Evolutionary conservation across 306 rosid species (phyloP).

Genomic region (Boehmeria nivea): DNA sequence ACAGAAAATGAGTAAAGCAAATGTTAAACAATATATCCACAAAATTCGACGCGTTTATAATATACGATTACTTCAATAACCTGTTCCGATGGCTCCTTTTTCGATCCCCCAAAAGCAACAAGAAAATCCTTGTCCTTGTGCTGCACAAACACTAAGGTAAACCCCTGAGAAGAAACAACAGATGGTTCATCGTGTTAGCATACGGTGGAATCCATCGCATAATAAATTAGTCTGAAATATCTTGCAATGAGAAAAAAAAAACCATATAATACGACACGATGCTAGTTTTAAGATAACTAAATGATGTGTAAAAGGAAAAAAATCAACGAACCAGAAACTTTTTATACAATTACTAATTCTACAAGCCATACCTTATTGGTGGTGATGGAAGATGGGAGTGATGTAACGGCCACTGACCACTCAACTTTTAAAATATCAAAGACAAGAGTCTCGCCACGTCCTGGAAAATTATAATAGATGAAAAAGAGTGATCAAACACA

Average conservation of each 20-base stretch:
- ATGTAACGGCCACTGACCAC: slow-evolving; percentile 62
- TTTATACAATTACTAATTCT: slow-evolving; percentile 14
- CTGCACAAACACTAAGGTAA: slow-evolving; percentile 75
- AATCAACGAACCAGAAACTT: slow-evolving; percentile 6
- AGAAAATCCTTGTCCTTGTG: slow-evolving; percentile 90
- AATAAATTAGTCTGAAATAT: background rate
- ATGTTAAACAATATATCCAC: background rate
- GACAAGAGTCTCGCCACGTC: slow-evolving; percentile 76
- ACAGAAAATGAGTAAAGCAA: background rate
- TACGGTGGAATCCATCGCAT: background rate
- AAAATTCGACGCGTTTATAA: background rate
- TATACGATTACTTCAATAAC: slow-evolving; percentile 26
- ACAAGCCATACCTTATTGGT: slow-evolving; percentile 40
- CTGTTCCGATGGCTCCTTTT: slow-evolving; percentile 89
- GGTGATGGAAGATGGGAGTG: slow-evolving; percentile 77
- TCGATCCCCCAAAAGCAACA: slow-evolving; percentile 92
- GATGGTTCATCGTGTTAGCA: background rate
- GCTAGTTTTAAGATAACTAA: background rate
- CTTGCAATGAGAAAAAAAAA: background rate
- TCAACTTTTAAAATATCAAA: slow-evolving; percentile 73
- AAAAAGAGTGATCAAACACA: too few species aligned
- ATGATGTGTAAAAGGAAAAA: background rate
- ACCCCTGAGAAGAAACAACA: slow-evolving; percentile 52
- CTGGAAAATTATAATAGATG: slow-evolving; percentile 29
- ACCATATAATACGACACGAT: too few species aligned